phyloP scores from a whole-genome alignment of 176 grass and related monocot genomes.

The Elaeis guineensis region DNA sequence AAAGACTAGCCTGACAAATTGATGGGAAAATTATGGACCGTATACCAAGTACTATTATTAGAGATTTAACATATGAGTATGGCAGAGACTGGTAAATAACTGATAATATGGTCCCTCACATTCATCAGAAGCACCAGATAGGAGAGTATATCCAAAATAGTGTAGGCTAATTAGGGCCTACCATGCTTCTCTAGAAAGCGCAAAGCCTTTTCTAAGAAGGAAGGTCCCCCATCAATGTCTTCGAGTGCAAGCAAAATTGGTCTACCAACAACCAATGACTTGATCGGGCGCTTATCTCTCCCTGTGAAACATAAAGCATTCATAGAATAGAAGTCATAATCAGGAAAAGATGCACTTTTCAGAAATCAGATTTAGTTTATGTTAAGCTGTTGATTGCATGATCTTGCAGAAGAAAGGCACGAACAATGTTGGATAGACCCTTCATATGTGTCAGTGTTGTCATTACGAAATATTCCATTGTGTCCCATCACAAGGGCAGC shows the following conservation, averaged over 20 bases:
- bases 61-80: too few relatives aligned
- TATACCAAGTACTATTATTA: too few relatives aligned
- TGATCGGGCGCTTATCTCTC: slow-evolving; percentile 83
- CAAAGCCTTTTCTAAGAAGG: slow-evolving; percentile 98
- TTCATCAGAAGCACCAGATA: too few relatives aligned
- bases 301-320: slow-evolving; percentile 39
- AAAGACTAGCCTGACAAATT: too few relatives aligned
- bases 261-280: slow-evolving; percentile 87
- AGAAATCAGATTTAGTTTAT: too few relatives aligned
- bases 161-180: slow-evolving; percentile 16
- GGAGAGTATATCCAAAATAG: not conserved
- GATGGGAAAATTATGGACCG: too few relatives aligned
- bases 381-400: too few relatives aligned
- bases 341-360: not conserved
- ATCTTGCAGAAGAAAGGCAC: slow-evolving; percentile 24
- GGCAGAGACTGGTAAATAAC: too few relatives aligned
- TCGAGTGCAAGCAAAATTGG: slow-evolving; percentile 98
- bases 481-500: slow-evolving; percentile 16
- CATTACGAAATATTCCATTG: slow-evolving; percentile 18
- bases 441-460: slow-evolving; percentile 2
- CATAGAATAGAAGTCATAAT: not conserved
- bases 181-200: slow-evolving; percentile 96
- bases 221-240: slow-evolving; percentile 98
- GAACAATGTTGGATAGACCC: slow-evolving; percentile 76
- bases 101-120: too few relatives aligned